Evolutionary conservation across 306 rosid species (phyloP).

Genomic region (Pueraria montana): DNA sequence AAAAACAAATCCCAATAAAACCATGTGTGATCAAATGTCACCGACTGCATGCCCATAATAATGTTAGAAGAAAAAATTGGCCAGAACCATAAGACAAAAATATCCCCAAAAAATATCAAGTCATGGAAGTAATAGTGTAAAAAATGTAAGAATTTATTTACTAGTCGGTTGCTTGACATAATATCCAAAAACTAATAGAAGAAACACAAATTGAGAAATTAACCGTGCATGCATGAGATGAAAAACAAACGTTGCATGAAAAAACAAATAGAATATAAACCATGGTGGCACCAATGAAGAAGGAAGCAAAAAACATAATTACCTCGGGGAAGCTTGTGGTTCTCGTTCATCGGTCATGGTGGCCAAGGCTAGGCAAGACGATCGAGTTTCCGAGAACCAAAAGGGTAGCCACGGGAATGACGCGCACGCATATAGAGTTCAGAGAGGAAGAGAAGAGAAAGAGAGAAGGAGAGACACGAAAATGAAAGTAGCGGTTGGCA

Average conservation of each 20-base stretch:
- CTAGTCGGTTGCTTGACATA: no score
- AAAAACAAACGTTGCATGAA: background rate
- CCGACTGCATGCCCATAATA: constrained; percentile 15
- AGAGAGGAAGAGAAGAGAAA: constrained; percentile 41
- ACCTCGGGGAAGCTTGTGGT: constrained; percentile 60
- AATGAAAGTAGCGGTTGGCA: constrained; percentile 58
- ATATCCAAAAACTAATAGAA: no score
- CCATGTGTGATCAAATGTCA: background rate
- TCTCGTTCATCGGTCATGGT: constrained; percentile 49
- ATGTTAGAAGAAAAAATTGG: background rate
- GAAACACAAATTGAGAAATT: background rate
- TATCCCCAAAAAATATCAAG: constrained; percentile 34
- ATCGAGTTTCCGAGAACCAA: constrained; percentile 43
- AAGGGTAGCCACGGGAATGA: constrained; percentile 48
- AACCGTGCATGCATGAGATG: background rate
- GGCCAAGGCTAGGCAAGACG: constrained; percentile 42
- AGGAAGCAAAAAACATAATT: background rate
- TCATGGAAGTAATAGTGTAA: background rate
- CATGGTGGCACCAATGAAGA: background rate
- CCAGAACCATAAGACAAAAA: constrained; percentile 6
- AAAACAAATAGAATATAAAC: background rate
- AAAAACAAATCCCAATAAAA: constrained; percentile 40
- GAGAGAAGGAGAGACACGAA: constrained; percentile 31
- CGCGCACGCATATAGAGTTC: constrained; percentile 11
- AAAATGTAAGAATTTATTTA: background rate